These are phyloP conservation scores for Henckelia pumila DNA, from an alignment of 257 asterid species.

Conservation along the genomic window DNA sequence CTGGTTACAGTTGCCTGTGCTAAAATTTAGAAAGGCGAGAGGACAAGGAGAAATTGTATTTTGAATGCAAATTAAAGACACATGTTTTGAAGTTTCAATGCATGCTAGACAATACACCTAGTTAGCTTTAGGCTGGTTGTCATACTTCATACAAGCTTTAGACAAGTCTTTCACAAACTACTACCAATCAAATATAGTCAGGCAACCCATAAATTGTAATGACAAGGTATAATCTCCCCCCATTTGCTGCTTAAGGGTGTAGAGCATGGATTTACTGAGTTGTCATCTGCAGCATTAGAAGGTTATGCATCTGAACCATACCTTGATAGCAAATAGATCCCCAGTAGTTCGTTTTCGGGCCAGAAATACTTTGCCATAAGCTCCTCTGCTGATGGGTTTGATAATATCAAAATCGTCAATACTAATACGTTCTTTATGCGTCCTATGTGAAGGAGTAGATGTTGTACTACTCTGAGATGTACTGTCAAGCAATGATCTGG, in stretches of 20 bases:
- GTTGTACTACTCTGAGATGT: conserved; percentile 71
- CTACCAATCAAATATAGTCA: conserved; percentile 5
- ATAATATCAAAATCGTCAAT: conserved; percentile 88
- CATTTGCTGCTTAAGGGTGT: not conserved
- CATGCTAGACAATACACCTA: conserved; percentile 16
- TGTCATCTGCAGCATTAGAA: not conserved
- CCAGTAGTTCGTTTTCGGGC: conserved; percentile 92
- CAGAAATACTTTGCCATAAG: conserved; percentile 88
- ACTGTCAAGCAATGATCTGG: conserved; percentile 58
- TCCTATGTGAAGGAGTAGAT: conserved; percentile 74
- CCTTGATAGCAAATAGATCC: conserved; percentile 95
- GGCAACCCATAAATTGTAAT: not conserved
- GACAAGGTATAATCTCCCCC: conserved; percentile 4
- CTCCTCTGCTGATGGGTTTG: conserved; percentile 93
- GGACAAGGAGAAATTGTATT: conserved; percentile 1
- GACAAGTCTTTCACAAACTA: conserved; percentile 13
- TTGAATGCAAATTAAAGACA: conserved; percentile 8
- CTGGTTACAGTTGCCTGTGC: not conserved
- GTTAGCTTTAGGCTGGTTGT: conserved; percentile 11
- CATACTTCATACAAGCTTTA: conserved; percentile 10
- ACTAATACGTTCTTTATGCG: conserved; percentile 74
- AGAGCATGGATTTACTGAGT: not conserved
- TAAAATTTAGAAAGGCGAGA: conserved; percentile 19
- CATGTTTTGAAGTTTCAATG: conserved; percentile 10
- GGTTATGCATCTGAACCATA: conserved; percentile 24